phyloP scores from a whole-genome alignment of 2,329 filamentous ascomycete species.

The Thielaviopsis punctulata region DNA sequence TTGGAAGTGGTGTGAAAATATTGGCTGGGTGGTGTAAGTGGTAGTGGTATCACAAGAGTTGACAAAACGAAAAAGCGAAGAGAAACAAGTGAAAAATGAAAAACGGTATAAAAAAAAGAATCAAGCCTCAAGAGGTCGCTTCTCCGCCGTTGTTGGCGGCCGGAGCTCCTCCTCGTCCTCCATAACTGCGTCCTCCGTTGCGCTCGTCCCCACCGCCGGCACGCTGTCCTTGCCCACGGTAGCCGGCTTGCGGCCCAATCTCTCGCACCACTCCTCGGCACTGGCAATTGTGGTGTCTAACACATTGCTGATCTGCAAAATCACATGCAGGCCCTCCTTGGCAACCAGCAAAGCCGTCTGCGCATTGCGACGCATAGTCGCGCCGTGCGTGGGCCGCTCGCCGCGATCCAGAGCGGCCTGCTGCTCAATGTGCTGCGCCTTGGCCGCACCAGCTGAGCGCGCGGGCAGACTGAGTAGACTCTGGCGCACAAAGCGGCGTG shows the following conservation, averaged over 20 bases:
- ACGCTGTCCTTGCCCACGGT: conserved; percentile 4
- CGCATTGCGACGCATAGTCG: conserved; percentile 32
- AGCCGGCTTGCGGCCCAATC: conserved; percentile 36
- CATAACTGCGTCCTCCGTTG: conserved; percentile 13
- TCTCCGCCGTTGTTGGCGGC: conserved; percentile 14
- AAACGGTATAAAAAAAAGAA: neutral
- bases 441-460: conserved; percentile 57
- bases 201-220: neutral
- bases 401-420: conserved; percentile 9
- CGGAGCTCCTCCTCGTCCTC: conserved; percentile 12
- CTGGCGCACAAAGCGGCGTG: conserved; percentile 61
- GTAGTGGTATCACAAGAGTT: neutral
- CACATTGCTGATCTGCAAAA: conserved; percentile 74
- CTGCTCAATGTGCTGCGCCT: conserved; percentile 5
- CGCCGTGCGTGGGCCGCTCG: conserved; percentile 8
- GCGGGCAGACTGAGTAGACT: conserved; percentile 75
- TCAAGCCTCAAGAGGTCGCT: conserved; percentile 11
- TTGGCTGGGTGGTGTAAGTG: neutral
- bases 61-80: neutral
- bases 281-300: conserved; percentile 78
- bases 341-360: conserved; percentile 72
- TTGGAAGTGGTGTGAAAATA: neutral
- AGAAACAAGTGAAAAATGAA: neutral
- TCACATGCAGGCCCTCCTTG: conserved; percentile 84
- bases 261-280: conserved; percentile 81